A percentile compares a stretch with the other conserved stretches of the same genome.
Evolutionary conservation across 495 filamentous ascomycete species (phyloP).

Genomic region (Chaetomium cochliodes): DNA sequence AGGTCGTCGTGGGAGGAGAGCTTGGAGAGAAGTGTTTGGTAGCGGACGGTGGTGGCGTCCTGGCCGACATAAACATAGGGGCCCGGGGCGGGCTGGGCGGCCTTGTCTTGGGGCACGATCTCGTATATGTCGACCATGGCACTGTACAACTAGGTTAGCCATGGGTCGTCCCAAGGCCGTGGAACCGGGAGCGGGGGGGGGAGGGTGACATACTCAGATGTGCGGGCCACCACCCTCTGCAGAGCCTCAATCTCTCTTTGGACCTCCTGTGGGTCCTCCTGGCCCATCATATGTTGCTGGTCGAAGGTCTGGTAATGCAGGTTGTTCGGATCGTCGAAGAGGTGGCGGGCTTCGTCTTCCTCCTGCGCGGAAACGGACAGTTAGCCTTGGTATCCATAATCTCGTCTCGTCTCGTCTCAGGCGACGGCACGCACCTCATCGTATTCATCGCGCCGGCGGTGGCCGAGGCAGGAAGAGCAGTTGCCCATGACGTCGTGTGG

Average conservation of each 20-base stretch:
- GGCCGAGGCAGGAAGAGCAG: constrained; percentile 49
- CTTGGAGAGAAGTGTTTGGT: constrained; percentile 55
- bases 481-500: constrained; percentile 42
- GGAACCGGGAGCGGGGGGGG: constrained; percentile 16
- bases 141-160: constrained; percentile 41
- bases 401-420: neutral
- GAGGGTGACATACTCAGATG: constrained; percentile 50
- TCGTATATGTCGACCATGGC: constrained; percentile 61
- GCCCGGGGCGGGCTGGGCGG: constrained; percentile 31
- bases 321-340: constrained; percentile 55
- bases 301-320: constrained; percentile 56
- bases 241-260: constrained; percentile 59
- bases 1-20: constrained; percentile 43
- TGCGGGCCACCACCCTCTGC: constrained; percentile 54
- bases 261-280: constrained; percentile 56
- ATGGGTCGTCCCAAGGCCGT: constrained; percentile 17
- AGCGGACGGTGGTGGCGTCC: constrained; percentile 48
- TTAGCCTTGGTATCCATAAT: neutral
- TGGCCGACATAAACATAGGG: constrained; percentile 44
- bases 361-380: constrained; percentile 28
- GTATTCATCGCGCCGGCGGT: constrained; percentile 41
- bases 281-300: constrained; percentile 48
- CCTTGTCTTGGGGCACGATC: constrained; percentile 49
- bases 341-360: constrained; percentile 54
- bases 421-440: constrained; percentile 38